Base-by-base conservation (phyloP, 2,329 filamentous ascomycete species). In the Botrytis galanthina region DNA sequence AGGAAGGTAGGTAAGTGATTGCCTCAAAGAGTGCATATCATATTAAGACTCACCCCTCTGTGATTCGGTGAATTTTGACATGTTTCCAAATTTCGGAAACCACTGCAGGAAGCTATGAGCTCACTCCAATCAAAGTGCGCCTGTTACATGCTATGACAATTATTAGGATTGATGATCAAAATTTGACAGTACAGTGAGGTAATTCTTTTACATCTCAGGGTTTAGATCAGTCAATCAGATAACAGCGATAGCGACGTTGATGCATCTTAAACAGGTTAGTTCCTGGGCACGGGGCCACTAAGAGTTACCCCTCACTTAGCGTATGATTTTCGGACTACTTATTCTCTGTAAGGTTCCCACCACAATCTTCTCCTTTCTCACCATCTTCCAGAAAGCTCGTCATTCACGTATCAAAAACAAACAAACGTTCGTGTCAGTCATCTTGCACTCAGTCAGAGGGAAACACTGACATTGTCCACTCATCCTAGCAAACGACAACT, bases 401-500 rank as follows among this genome's bases (percentile, higher is more conserved):
- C 63, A 62, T 16, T 70, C 20, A 16, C 44, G 29, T 20, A 29
- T 29, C n/a, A 57, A 48, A 16, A 73, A 20, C 2, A 60, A 12
- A 29, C 22, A 71, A 59, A 29, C 35, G 69, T 73, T 51, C 64
- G n/a, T 72, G 54, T 54, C n/a, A 44, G n/a, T 32, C 42, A 16
- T n/a, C 32, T 35, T 48, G 39, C 29, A 20, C 44, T 39, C 51
- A 12, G n/a, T 57, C 18, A 3, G n/a, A 57, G 42, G 42, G 4
- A 26, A 66, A 5, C 42, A 48, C 69, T 72, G 46, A 72, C 51
- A 5, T 44, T 37, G 4, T 32, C 12, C 4, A 29, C 63, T 2
- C 26, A 22, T n/a, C 48, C 22, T 70, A 76, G 73, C 68, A 73
- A 67, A 37, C 70, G 60, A 64, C 74, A 9, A 26, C 26, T 37